Base-by-base conservation (phyloP, 495 filamentous ascomycete species). In the Aspergillus funiculosus region DNA sequence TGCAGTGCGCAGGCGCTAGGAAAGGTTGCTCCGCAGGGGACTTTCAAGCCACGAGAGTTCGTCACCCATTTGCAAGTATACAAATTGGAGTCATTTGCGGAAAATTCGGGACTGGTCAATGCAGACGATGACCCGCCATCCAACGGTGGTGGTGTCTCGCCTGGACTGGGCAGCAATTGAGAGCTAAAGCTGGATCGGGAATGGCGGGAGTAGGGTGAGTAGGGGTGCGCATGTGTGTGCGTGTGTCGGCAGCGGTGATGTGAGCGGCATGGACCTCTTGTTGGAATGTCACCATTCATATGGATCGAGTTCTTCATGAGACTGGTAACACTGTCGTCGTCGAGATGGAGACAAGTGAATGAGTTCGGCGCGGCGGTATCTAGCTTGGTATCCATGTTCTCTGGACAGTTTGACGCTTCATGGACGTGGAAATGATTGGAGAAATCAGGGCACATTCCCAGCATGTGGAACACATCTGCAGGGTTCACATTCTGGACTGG, bases 121-220 rank as follows among this genome's bases (percentile, higher is more conserved):
- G 66, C 56, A 1, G 69, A 70, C 9, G 70, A 66, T 1, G 46
- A 38, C 15, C 63, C 63, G 6, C 62, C 59, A 8, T 73, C 69
- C 14, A 73, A 51, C 8, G 69, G 67, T n/a, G 69, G 69, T 21
- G 70, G 65, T 0, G 65, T 72, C 21, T 69, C 68, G 19, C 61
- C 61, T 1, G 68, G 63, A 39, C 66, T 72, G 9, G 67, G 64
- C 6, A 64, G 30, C 25, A 70, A 38, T 14, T 68, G 68, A 1
- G 70, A 72, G 43, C 68, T 73, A 15, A 71, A 47, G 24, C 70
- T 71, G 6, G 64, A 67, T 9, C 67, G 59, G 9, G 68, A 69
- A 4, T 68, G 65, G 25, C 68, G 67, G 1, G 70, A 64, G 42
- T 68, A 68, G 5, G 67, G 68, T 14, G 66, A 67, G 39, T 69